Base-by-base conservation (phyloP, 306 rosid species). In the Dalbergia oliveri region DNA sequence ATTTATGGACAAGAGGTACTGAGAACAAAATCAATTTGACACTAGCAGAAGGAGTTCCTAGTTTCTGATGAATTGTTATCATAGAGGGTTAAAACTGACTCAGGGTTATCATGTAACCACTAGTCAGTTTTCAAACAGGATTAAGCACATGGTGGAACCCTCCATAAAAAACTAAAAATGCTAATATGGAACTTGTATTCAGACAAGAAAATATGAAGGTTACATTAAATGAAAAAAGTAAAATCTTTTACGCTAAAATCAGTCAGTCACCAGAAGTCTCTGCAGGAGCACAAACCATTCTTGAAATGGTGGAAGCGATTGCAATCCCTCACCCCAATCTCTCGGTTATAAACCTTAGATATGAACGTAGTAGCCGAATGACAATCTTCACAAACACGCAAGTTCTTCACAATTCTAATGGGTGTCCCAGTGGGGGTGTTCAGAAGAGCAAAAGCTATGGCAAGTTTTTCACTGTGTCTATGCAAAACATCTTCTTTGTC, bases 401-500 rank as follows among this genome's bases (percentile, higher is more conserved):
- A 76, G 79, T 94, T 92, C 93, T 94, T 94, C 85, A 91, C 97
- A 11, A 94, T 89, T 75, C 94, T 92, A 60, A 94, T 92, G 6
- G 90, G 87, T 23, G 94, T 90, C 69, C 97, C 91, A 0, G 91
- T 90, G 5, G 86, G 90, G 1, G 97, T 91, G 14, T 84, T 89
- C 53, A 92, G 72, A 68, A 94, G 93, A 70, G 93, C 93, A 68
- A 92, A 94, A 60, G 98, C 98, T 71, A 94, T 92, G 14, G 98
- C 98, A 73, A 94, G 88, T 78, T 92, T 94, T 86, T 94, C 98
- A 85, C 98, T 89, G 63, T 94, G 98, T 78, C 87, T 85, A 79
- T 86, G 69, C 73, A 92, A 76, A 79, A 90, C 89, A 85, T 88
- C 97, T 81, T 89, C 97, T 76, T 94, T 94, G 67, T 94, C 98